Evolutionary conservation across 306 rosid species (phyloP), one percentile per base, ranked within the genome.

Genomic region (Corylus avellana): DNA sequence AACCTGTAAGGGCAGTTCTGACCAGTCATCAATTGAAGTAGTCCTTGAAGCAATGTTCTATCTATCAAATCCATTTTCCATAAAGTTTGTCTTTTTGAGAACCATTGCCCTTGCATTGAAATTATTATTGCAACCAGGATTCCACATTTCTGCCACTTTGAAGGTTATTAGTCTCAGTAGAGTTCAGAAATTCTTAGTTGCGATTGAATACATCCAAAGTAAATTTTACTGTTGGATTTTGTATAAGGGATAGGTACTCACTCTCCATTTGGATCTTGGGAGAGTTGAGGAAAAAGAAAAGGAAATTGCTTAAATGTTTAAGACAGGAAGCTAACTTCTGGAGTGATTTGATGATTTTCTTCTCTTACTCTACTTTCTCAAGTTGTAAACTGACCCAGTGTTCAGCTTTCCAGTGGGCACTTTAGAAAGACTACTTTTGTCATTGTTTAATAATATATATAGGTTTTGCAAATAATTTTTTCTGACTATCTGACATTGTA

Each of bases 301-400:
- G 71, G 71, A 39, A 35, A 35, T 66, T 35, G 22, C 25, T 16
- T 16, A 37, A 35, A 37, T 39, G 16, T 48, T 12, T 35, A 8
- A 8, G 71, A 32, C 71, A 14, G 22, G 20, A 64, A 64, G 48
- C 25, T 57, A 13, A 51, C 37, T 75, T 79, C 77, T 56, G 18
- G 47, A 73, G 74, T 77, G 51, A 56, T 63, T 32, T 7, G 47
- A 29, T 63, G 70, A 63, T 63, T 14, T 63, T 63, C 47, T 18
- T 32, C 8, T 63, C 46, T 8, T 8, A 35, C 18, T 32, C 8
- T 63, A 63, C 49, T 17, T 66, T 66, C 72, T 66, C 50, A 39
- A 16, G 9, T 8, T 67, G 47, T 39, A 37, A 39, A 42, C 16
- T 39, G 51, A 9, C 16, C 53, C 2, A 39, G 53, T 42, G 29